These are phyloP conservation scores for Zostera marina DNA, from an alignment of 116 monocot species.

Conservation along the genomic window DNA sequence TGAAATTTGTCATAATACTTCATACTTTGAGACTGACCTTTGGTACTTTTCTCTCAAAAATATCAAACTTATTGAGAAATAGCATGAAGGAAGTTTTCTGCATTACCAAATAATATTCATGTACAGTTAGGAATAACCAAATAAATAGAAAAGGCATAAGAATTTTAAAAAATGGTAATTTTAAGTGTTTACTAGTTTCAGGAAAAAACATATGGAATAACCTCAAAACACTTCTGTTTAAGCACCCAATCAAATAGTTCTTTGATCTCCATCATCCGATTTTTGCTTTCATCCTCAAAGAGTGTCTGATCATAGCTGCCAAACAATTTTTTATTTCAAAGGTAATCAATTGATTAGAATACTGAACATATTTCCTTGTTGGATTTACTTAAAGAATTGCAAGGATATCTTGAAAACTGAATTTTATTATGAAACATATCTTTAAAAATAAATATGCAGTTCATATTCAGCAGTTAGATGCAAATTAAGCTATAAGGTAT, in stretches of 20 bases:
- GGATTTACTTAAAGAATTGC: background rate
- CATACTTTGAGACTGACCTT: slow-evolving; percentile 26
- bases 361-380: background rate
- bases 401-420: background rate
- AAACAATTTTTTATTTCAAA: background rate
- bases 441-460: no score
- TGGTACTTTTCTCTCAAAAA: slow-evolving; percentile 87
- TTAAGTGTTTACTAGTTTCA: background rate
- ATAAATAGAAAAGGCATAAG: background rate
- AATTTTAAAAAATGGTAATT: background rate
- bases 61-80: slow-evolving; percentile 96
- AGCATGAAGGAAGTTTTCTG: slow-evolving; percentile 98
- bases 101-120: slow-evolving; percentile 9
- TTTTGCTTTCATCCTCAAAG: slow-evolving; percentile 86
- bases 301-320: slow-evolving; percentile 67
- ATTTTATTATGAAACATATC: background rate
- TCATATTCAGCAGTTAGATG: no score
- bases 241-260: slow-evolving; percentile 95
- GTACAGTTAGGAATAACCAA: background rate
- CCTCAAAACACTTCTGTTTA: slow-evolving; percentile 90
- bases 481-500: no score
- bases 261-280: slow-evolving; percentile 88
- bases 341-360: background rate
- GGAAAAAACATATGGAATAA: no score
- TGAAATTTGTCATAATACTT: background rate